Conservation (phyloP, 495 filamentous ascomycete genomes). For the Neurospora cerealis region DNA sequence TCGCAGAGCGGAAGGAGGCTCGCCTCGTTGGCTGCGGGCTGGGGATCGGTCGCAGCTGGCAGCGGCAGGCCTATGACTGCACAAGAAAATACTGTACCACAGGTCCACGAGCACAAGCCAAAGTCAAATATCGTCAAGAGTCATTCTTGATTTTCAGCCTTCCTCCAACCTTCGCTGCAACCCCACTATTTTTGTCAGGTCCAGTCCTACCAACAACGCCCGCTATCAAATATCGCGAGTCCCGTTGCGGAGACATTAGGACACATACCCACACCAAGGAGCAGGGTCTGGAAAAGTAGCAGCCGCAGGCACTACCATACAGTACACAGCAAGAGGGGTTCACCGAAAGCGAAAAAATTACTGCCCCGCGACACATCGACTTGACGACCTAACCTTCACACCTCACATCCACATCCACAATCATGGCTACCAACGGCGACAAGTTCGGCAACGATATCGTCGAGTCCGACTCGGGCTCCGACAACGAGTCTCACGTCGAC, state of each 20-base stretch:
- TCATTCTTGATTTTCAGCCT: slow-evolving; percentile 2
- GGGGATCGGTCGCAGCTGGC: not conserved
- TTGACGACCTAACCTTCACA: not conserved
- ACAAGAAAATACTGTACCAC: slow-evolving; percentile 17
- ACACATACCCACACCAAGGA: not conserved
- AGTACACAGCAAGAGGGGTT: slow-evolving; percentile 6
- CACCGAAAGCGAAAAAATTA: slow-evolving; percentile 8
- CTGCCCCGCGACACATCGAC: slow-evolving; percentile 14
- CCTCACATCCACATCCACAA: slow-evolving; percentile 8
- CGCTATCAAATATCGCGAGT: not conserved
- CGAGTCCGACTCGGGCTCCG: slow-evolving; percentile 38
- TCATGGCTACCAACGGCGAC: slow-evolving; percentile 38
- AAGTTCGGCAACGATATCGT: slow-evolving; percentile 37
- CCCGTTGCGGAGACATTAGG: not conserved
- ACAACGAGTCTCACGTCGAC: slow-evolving; percentile 34
- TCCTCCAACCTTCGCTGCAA: not conserved
- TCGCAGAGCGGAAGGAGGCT: not conserved
- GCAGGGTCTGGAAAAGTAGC: not conserved
- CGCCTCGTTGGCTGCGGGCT: not conserved
- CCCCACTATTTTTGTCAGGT: not conserved
- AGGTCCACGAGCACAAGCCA: slow-evolving; percentile 1
- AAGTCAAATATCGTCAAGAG: slow-evolving; percentile 19
- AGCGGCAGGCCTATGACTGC: slow-evolving; percentile 16
- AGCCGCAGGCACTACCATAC: not conserved
- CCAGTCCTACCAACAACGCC: not conserved